These are phyloP conservation scores for Melaleuca quinquenervia DNA, from an alignment of 345 rosid genomes.

Conservation along the genomic window DNA sequence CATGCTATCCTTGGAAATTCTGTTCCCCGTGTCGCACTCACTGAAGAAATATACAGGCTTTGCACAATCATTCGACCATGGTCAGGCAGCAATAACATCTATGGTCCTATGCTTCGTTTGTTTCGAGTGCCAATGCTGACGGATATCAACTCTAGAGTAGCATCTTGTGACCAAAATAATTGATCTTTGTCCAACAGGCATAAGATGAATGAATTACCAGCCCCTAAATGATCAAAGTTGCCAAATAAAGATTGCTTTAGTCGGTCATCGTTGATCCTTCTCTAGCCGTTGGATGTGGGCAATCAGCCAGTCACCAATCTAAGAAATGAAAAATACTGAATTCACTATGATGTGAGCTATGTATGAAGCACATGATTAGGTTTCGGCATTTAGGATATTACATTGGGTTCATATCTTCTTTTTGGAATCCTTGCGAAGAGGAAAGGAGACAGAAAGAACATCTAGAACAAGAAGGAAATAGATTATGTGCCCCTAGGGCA, in stretches of 20 bases:
- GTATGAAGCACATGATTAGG: background rate
- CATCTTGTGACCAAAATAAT: background rate
- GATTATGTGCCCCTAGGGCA: too few species aligned
- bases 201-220: background rate
- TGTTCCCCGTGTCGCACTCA: background rate
- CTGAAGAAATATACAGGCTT: background rate
- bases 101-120: background rate
- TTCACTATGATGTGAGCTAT: background rate
- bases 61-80: background rate
- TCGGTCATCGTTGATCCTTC: background rate
- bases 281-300: background rate
- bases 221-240: background rate
- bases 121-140: background rate
- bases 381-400: background rate
- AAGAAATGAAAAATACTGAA: background rate
- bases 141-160: background rate
- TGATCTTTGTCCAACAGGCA: background rate
- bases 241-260: background rate
- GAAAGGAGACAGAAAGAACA: background rate
- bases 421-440: background rate
- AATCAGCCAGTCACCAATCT: background rate
- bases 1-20: background rate
- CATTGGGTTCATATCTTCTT: background rate
- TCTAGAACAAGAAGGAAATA: background rate
- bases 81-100: background rate